phyloP scores from a whole-genome alignment of 345 rosid species.

The Eucalyptus marginata region DNA sequence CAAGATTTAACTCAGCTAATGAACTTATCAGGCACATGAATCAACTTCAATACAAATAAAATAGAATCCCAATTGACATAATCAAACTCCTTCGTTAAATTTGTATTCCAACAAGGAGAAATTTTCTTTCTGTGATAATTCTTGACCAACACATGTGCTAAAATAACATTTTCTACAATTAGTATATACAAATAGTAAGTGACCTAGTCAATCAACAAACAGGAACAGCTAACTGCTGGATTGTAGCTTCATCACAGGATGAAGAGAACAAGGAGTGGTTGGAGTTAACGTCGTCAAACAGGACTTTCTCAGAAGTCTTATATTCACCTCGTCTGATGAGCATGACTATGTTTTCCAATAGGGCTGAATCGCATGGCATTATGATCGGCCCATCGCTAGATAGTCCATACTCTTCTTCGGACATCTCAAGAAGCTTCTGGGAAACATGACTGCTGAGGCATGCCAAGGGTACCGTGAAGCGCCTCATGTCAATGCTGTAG shows the following conservation, averaged over 20 bases:
- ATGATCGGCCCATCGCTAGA: background rate
- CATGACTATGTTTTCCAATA: background rate
- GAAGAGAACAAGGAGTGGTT: background rate
- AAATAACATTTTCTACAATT: background rate
- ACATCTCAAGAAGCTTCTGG: background rate
- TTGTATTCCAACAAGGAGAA: no score
- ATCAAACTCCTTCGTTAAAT: background rate
- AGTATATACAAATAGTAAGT: background rate
- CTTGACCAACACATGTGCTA: background rate
- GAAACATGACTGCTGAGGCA: background rate
- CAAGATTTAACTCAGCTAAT: background rate
- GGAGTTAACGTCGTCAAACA: background rate
- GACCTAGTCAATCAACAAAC: background rate
- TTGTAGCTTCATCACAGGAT: background rate
- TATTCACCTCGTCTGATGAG: background rate
- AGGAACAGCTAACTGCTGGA: background rate
- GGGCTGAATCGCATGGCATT: background rate
- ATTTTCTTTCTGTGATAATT: background rate
- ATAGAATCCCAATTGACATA: background rate
- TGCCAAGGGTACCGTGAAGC: conserved; percentile 1
- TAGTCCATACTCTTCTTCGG: background rate
- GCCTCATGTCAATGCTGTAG: background rate
- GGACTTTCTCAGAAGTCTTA: background rate
- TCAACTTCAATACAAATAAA: background rate
- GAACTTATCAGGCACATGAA: background rate